These are phyloP conservation scores for Fusarium multiceps DNA, from an alignment of 2,329 filamentous ascomycete species.

Conservation along the genomic window DNA sequence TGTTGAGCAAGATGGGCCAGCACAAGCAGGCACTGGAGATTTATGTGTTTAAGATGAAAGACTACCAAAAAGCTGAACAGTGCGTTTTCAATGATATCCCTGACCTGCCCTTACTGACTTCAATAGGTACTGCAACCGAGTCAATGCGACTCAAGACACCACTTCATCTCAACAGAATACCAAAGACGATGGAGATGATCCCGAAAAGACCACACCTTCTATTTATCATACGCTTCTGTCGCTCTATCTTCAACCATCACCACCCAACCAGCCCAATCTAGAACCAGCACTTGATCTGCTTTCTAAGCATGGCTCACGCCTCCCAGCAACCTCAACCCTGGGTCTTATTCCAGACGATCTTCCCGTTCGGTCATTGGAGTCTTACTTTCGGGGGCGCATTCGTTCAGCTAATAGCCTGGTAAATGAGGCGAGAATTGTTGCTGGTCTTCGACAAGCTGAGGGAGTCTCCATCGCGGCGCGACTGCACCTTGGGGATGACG, in stretches of 20 bases:
- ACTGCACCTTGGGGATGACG: conserved; percentile 77
- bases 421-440: conserved; percentile 82
- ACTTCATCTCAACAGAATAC: conserved; percentile 50
- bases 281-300: conserved; percentile 85
- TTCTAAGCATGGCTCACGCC: conserved; percentile 90
- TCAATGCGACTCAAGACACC: conserved; percentile 72
- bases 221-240: conserved; percentile 94
- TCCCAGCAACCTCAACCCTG: conserved; percentile 88
- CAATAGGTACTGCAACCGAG: conserved; percentile 84
- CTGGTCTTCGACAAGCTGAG: conserved; percentile 80
- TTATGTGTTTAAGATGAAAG: conserved; percentile 92
- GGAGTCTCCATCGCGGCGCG: conserved; percentile 80
- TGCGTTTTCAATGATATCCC: conserved; percentile 57
- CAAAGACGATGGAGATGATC: conserved; percentile 50
- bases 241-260: conserved; percentile 85
- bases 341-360: conserved; percentile 85
- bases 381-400: conserved; percentile 93
- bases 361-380: conserved; percentile 81
- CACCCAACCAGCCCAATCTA: conserved; percentile 77
- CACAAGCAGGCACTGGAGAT: conserved; percentile 97
- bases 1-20: conserved; percentile 93
- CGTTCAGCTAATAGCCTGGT: conserved; percentile 84
- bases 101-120: conserved; percentile 32
- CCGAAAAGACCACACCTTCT: conserved; percentile 71
- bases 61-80: conserved; percentile 93